These are phyloP conservation scores for Viridothelium virens DNA, from an alignment of 495 filamentous ascomycete genomes.

Conservation along the genomic window DNA sequence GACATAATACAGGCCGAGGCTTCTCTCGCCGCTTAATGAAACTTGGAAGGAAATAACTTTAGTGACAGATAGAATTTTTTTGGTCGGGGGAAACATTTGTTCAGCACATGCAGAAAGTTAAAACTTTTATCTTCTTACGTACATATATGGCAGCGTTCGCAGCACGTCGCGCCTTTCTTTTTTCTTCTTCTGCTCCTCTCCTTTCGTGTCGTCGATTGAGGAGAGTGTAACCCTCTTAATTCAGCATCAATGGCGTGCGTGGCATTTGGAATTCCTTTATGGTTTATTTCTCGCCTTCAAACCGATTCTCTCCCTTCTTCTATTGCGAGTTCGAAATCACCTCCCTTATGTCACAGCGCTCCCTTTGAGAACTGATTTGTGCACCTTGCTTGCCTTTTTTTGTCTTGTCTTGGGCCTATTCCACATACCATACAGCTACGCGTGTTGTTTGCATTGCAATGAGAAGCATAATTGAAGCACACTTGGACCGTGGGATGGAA, in stretches of 20 bases:
- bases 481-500: neutral
- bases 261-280: neutral
- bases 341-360: neutral
- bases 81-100: conserved; percentile 8
- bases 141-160: conserved; percentile 4
- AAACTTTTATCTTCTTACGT: conserved; percentile 1
- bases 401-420: neutral
- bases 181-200: neutral
- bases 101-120: neutral
- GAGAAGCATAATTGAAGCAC: neutral
- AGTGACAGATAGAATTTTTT: neutral
- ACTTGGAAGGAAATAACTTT: neutral
- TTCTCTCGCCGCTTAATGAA: neutral
- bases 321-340: neutral
- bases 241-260: conserved; percentile 3
- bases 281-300: neutral
- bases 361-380: neutral
- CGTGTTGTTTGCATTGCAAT: conserved; percentile 5
- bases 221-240: neutral
- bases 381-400: neutral
- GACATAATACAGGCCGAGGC: neutral
- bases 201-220: neutral
- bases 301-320: neutral
- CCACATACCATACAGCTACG: neutral
- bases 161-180: neutral